Evolutionary conservation across 179 eudicot species (phyloP).

Genomic region (Dionaea muscipula): DNA sequence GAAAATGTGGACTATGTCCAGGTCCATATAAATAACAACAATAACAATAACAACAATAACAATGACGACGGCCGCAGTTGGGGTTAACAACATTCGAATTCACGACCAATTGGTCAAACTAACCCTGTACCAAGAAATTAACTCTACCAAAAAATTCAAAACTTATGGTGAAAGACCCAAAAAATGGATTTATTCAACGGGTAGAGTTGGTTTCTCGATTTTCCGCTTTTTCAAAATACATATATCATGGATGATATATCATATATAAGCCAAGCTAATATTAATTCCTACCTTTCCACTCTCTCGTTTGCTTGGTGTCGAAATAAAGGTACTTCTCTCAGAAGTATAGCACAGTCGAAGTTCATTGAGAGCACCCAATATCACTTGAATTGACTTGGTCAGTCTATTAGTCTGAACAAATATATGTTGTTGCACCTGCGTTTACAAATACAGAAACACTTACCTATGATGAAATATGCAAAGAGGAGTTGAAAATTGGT

Average conservation of each 20-base stretch:
- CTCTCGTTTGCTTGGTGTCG: constrained; percentile 36
- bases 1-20: too few species aligned
- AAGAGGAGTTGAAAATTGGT: not conserved
- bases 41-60: too few species aligned
- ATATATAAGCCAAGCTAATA: not conserved
- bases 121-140: too few species aligned
- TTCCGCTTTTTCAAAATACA: too few species aligned
- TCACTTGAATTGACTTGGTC: constrained; percentile 62
- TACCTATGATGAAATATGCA: not conserved
- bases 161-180: too few species aligned
- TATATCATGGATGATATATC: not conserved
- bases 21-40: too few species aligned
- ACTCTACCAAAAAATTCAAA: too few species aligned
- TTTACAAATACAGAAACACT: constrained; percentile 8
- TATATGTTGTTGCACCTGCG: constrained; percentile 71
- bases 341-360: constrained; percentile 60
- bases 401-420: constrained; percentile 52
- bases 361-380: constrained; percentile 74
- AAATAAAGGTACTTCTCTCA: constrained; percentile 42
- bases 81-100: too few species aligned
- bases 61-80: too few species aligned
- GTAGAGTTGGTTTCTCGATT: too few species aligned
- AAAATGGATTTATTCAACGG: too few species aligned
- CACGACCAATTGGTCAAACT: too few species aligned
- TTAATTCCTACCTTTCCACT: constrained; percentile 38